Evolutionary conservation across 2,329 filamentous ascomycete species (phyloP), one percentile per base, ranked within the genome.

Genomic region (Coleophoma cylindrospora): DNA sequence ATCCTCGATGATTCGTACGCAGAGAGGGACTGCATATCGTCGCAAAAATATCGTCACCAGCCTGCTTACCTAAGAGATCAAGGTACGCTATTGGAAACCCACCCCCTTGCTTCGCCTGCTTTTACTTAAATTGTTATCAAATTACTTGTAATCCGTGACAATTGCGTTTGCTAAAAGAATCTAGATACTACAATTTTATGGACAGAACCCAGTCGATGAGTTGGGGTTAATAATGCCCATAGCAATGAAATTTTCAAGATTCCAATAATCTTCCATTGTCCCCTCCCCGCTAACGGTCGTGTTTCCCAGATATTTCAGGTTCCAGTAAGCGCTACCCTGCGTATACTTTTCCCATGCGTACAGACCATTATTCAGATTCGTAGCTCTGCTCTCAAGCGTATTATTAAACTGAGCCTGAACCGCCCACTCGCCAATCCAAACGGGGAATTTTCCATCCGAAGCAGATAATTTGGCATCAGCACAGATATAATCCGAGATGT

Each of bases 381-480:
- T 61, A 49, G 59, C 60, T 4, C 65, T 52, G 19, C 55, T 57
- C 2, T 54, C 58, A 19, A 67, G 55, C 9, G 55, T 60, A 54
- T 69, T 70, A 47, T 68, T 64, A 22, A 58, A 57, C 21, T 57
- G 50, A 3, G 61, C 60, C 55, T 69, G 62, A 14, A 68, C 57
- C 3, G 59, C 56, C 64, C 65, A 68, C 51, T 68, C 66, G 27
- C 67, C 67, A 10, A 68, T 58, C 44, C 68, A 67, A 7, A 61
- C 57, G 0, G 65, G 64, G 55, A 66, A 66, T 38, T 61, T 66
- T 4, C 43, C 41, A 40, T 51, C 49, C 5, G 56, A 50, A 8
- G 54, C 54, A 19, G 60, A 46, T 36, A 52, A 54, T 17, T 50
- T 50, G 9, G 60, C 59, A 33, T 66, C 57, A 7, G 57, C 57